phyloP scores from a whole-genome alignment of 306 rosid genomes.

The Prunus padus region DNA sequence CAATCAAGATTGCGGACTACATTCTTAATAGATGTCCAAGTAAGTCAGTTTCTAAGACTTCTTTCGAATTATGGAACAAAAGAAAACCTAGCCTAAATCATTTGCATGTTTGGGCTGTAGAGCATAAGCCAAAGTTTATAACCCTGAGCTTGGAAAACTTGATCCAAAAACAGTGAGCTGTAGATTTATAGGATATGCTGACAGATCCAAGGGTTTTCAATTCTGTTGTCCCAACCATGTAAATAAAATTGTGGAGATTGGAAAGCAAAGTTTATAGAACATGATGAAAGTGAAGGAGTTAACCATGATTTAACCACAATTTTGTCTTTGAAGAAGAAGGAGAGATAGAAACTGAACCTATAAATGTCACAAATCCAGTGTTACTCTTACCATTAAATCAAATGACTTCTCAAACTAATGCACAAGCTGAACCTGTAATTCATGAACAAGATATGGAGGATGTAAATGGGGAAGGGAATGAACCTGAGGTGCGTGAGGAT shows the following conservation, averaged over 20 bases:
- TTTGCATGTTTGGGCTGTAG: background rate
- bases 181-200: background rate
- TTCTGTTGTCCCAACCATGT: background rate
- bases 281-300: background rate
- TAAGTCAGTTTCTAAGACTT: background rate
- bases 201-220: too few species aligned
- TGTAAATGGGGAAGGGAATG: too few species aligned
- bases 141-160: background rate
- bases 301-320: too few species aligned
- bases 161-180: background rate
- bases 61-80: background rate
- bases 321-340: too few species aligned
- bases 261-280: background rate
- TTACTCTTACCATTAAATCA: too few species aligned
- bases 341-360: too few species aligned
- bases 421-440: too few species aligned
- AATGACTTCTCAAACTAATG: too few species aligned
- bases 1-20: background rate
- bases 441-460: too few species aligned
- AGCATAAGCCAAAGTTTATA: background rate
- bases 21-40: background rate
- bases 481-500: too few species aligned
- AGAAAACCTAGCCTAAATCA: background rate
- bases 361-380: too few species aligned
- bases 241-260: too few species aligned